Evolutionary conservation across 441 rosid genomes (phyloP), one percentile per base, ranked within the genome.

Genomic region (Francoa sonchifolia): DNA sequence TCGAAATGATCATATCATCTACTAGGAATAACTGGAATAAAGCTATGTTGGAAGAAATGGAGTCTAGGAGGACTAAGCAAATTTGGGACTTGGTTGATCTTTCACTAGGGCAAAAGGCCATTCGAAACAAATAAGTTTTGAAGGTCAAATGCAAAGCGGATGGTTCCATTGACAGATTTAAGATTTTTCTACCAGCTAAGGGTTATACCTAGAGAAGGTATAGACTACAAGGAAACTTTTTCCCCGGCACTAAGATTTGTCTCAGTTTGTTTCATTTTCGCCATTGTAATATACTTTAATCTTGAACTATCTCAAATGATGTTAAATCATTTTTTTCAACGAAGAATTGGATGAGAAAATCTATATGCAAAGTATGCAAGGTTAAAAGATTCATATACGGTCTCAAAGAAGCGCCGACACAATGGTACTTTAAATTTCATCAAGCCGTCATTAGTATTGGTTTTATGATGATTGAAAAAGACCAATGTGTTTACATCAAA

Each of bases 241-340:
- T 44, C 28, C 4, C 42, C 21, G 4, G 6, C 25, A 8, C 42
- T 33, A 7, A 34, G 13, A 17, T 47, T 47, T 14, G 23, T 7
- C 15, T 19, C 31, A 1, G 34, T 33, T 25, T 25, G 19, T n/a
- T 30, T 47, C 9, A 47, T 47, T 9, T 1, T 47, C 15, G 42
- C 42, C 14, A 14, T 23, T 4, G 42, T 35, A 9, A 33, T 25
- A 8, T 9, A 47, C 11, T 15, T 16, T 9, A 35, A 43, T 43
- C 16, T 43, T 4, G 36, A 28, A 43, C 13, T 28, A n/a, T n/a
- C 22, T 19, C 10, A 41, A 13, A 41, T 41, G 45, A 32, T 21
- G 1, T 8, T 26, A 26, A 26, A 2, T 2, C 6, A n/a, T 2
- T 2, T 26, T 26, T 26, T n/a, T 26, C 6, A 26, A 26, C 10